phyloP scores from a whole-genome alignment of 805 yeast genomes.

The Metschnikowia lochheadii region DNA sequence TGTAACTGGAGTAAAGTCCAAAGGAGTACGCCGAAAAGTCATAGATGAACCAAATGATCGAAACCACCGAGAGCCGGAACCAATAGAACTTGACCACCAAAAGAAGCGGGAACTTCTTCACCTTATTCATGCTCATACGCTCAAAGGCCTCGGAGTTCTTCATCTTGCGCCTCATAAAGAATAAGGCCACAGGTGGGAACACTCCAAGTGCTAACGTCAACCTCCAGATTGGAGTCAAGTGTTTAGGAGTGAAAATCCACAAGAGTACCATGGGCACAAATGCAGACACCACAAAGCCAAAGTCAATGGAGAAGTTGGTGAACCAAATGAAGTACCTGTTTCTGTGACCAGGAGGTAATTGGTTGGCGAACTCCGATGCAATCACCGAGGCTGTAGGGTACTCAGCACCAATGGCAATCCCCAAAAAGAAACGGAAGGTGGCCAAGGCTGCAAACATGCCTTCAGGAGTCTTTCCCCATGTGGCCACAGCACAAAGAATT shows the following conservation, averaged over 20 bases:
- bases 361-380: conserved; percentile 84
- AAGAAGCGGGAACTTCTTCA: conserved; percentile 57
- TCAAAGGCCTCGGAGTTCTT: conserved; percentile 68
- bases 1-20: conserved; percentile 76
- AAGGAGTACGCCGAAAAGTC: conserved; percentile 87
- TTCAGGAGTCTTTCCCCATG: conserved; percentile 73
- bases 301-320: conserved; percentile 83
- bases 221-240: conserved; percentile 87
- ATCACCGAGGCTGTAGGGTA: conserved; percentile 93
- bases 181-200: conserved; percentile 74
- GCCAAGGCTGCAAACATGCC: conserved; percentile 85
- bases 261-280: conserved; percentile 82
- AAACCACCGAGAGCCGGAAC: conserved; percentile 67
- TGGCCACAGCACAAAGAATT: conserved; percentile 56
- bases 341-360: conserved; percentile 75
- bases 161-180: conserved; percentile 72
- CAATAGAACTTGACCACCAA: conserved; percentile 75
- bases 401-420: conserved; percentile 92
- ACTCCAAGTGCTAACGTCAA: conserved; percentile 87
- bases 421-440: conserved; percentile 80
- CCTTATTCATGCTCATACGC: conserved; percentile 64
- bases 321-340: conserved; percentile 88
- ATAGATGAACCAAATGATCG: conserved; percentile 86
- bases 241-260: conserved; percentile 72
- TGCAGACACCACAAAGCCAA: conserved; percentile 78